A percentile compares a stretch with the other conserved stretches of the same genome.
Evolutionary conservation across 176 grass and related monocot species (phyloP).

Genomic region (Lolium multiflorum): DNA sequence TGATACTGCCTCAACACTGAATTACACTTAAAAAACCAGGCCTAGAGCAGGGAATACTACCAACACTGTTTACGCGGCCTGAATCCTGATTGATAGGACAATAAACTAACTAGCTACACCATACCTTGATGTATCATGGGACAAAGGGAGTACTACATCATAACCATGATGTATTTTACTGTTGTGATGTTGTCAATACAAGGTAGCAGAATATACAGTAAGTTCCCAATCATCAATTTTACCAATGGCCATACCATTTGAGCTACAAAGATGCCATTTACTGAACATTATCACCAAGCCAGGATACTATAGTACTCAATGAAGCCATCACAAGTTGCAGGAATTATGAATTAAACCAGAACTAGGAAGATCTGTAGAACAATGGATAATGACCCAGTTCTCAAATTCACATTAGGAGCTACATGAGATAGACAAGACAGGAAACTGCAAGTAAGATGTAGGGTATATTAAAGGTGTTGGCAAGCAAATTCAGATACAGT

Average conservation of each 20-base stretch:
- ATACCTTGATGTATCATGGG: constrained; percentile 50
- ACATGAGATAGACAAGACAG: background rate
- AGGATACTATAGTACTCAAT: background rate
- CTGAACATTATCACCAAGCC: background rate
- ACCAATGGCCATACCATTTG: too few relatives aligned
- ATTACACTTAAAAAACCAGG: background rate
- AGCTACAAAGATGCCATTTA: too few relatives aligned
- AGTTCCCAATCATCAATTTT: too few relatives aligned
- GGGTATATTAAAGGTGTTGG: background rate
- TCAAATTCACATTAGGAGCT: background rate
- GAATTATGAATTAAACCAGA: constrained; percentile 9
- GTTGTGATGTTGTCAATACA: too few relatives aligned
- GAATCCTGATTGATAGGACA: background rate
- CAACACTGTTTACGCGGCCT: background rate
- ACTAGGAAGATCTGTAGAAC: constrained; percentile 1
- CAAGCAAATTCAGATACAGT: background rate
- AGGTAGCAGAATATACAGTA: too few relatives aligned
- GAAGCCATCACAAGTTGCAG: background rate
- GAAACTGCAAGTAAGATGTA: background rate
- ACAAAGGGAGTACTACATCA: too few relatives aligned
- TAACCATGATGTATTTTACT: too few relatives aligned
- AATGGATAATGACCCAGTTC: background rate
- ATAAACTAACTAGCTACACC: background rate
- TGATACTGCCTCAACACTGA: background rate
- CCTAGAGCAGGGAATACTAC: background rate